These are phyloP conservation scores for Microcyclospora pomicola DNA, from an alignment of 2,329 filamentous ascomycete genomes.

Conservation along the genomic window DNA sequence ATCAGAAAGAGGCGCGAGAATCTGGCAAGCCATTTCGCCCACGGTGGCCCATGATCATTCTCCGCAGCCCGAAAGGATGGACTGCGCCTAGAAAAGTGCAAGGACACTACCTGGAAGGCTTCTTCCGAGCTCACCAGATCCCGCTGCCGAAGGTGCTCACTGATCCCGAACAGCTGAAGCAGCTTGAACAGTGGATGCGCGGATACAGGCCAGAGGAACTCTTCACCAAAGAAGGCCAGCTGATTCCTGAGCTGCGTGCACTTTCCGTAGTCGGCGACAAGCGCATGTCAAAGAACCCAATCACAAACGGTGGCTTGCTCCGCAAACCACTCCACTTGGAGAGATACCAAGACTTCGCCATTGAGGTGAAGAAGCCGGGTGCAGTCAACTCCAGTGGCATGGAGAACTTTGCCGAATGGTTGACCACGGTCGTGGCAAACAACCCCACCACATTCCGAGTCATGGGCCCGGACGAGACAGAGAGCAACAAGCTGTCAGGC, in stretches of 20 bases:
- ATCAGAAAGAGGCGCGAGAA: conserved; percentile 58
- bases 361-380: conserved; percentile 48
- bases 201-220: conserved; percentile 60
- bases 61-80: conserved; percentile 70
- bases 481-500: conserved; percentile 61
- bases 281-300: conserved; percentile 65
- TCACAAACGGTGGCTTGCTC: conserved; percentile 57
- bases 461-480: conserved; percentile 67
- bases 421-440: conserved; percentile 51
- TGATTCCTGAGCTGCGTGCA: conserved; percentile 48
- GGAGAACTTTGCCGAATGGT: conserved; percentile 52
- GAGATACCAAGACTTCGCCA: conserved; percentile 54
- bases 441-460: conserved; percentile 59
- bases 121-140: conserved; percentile 66
- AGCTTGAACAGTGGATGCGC: conserved; percentile 64
- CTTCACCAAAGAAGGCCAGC: conserved; percentile 50
- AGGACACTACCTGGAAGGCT: conserved; percentile 58
- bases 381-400: conserved; percentile 43
- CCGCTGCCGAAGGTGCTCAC: conserved; percentile 56
- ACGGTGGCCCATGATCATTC: conserved; percentile 65
- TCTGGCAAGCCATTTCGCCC: conserved; percentile 56
- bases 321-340: conserved; percentile 55
- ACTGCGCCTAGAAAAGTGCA: conserved; percentile 60
- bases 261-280: conserved; percentile 51
- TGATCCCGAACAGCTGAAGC: conserved; percentile 49